Base-by-base conservation (phyloP, 2,329 filamentous ascomycete genomes). In the Phaeophleospora eucalypticola region DNA sequence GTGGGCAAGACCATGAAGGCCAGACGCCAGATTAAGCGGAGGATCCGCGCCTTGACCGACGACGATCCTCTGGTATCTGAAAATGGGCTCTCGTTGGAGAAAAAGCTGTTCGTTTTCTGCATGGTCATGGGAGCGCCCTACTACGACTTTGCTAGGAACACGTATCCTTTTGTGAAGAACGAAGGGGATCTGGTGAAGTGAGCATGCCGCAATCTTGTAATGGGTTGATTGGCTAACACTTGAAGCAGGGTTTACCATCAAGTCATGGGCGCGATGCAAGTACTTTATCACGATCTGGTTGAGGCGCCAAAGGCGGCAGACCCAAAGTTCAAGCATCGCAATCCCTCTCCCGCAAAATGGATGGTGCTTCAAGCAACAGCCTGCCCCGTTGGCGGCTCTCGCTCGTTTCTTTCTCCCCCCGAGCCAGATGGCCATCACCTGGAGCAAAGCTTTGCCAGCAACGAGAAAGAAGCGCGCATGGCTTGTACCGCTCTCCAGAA, bases 251-350 rank as follows among this genome's bases (percentile, higher is more conserved):
- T 41, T n/a, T 41, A 41, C 29, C 21, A 45, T 21, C 42, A 39
- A 27, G 34, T 45, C n/a, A 45, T 45, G 42, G 18, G 19, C 15
- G 42, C 35, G 4, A 39, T 45, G 42, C 20, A 21, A n/a, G 19
- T 45, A 9, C 21, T 45, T 16, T 29, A 45, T 29, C 15, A 37
- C 17, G 42, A 45, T 34, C 35, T 37, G n/a, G 33, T 37, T 15
- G 42, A 45, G 24, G 15, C 17, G 19, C 42, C 42, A 27, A 45
- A 38, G 35, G 21, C 29, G n/a, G 18, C 20, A 14, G 42, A 45
- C 42, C 20, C 15, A 15, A 45, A 32, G 33, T 45, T 45, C 42
- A 45, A 45, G 42, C 42, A 20, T 45, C 42, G 42, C 35, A 27
- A 45, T 27, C 42, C 35, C 14, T 27, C n/a, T 14, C 19, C 42